Evolutionary conservation across 208 protist species (phyloP).

Genomic region (Trypanosoma rangeli): DNA sequence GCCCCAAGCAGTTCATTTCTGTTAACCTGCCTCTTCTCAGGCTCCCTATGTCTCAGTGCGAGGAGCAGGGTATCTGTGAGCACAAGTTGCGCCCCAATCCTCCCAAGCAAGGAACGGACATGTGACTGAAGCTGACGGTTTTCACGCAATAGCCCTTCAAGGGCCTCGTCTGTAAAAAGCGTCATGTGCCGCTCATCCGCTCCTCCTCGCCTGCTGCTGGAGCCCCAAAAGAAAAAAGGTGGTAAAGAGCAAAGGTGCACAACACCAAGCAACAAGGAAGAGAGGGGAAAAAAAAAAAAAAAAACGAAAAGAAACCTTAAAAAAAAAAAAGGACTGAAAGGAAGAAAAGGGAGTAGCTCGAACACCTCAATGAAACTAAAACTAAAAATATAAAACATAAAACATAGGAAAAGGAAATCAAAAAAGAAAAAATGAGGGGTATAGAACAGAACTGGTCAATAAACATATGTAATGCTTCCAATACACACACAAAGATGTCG

Average conservation of each 20-base stretch:
- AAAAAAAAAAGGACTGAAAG: neutral
- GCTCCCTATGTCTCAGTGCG: constrained; percentile 7
- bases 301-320: neutral
- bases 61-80: constrained; percentile 9
- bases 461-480: too few relatives aligned
- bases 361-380: too few relatives aligned
- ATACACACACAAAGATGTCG: too few relatives aligned
- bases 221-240: neutral
- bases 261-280: neutral
- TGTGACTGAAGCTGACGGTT: constrained; percentile 25
- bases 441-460: too few relatives aligned
- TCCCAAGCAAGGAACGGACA: constrained; percentile 12
- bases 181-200: constrained; percentile 3
- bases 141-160: constrained; percentile 15
- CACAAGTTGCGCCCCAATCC: constrained; percentile 3
- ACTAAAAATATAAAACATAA: constrained; percentile 7
- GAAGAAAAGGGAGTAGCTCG: neutral
- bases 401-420: constrained; percentile 19
- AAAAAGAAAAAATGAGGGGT: too few relatives aligned
- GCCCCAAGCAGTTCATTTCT: neutral
- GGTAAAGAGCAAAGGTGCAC: neutral
- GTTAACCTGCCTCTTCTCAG: neutral
- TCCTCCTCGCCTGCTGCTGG: neutral
- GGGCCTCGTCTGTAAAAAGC: neutral
- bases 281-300: neutral